These are phyloP conservation scores for Hygrophoropsis aurantiaca DNA, from an alignment of 768 basidiomycete genomes.

Conservation along the genomic window DNA sequence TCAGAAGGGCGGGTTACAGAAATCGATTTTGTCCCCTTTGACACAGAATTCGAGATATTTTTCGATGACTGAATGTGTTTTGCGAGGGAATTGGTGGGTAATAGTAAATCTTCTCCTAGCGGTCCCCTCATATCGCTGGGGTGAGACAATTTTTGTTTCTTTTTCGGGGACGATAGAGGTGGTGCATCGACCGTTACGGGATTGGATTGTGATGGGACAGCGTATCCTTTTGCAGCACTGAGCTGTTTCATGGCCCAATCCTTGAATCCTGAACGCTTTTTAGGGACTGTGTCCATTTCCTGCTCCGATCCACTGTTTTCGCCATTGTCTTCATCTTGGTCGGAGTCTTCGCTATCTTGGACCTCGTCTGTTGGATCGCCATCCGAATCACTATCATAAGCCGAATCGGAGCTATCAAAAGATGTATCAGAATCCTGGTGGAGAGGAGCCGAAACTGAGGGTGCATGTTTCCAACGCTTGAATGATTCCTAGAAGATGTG, in stretches of 20 bases:
- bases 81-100: constrained; percentile 69
- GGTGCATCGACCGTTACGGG: constrained; percentile 19
- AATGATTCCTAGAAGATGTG: constrained; percentile 34
- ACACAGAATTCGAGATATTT: constrained; percentile 9
- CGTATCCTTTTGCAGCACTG: constrained; percentile 45
- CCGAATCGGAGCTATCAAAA: constrained; percentile 80
- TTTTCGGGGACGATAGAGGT: constrained; percentile 21
- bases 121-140: constrained; percentile 69
- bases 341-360: constrained; percentile 8
- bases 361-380: constrained; percentile 14
- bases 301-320: constrained; percentile 17
- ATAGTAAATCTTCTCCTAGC: constrained; percentile 65
- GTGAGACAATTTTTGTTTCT: constrained; percentile 46
- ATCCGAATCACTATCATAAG: constrained; percentile 47
- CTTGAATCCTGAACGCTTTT: constrained; percentile 69
- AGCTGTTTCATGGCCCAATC: constrained; percentile 87
- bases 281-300: constrained; percentile 24
- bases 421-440: constrained; percentile 53
- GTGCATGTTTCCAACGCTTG: constrained; percentile 49
- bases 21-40: constrained; percentile 42
- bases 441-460: constrained; percentile 24
- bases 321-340: constrained; percentile 13
- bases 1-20: constrained; percentile 63
- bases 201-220: constrained; percentile 37
- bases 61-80: constrained; percentile 38